Conservation (phyloP, 78 protist species). For the Dictyostelium capitatum region DNA sequence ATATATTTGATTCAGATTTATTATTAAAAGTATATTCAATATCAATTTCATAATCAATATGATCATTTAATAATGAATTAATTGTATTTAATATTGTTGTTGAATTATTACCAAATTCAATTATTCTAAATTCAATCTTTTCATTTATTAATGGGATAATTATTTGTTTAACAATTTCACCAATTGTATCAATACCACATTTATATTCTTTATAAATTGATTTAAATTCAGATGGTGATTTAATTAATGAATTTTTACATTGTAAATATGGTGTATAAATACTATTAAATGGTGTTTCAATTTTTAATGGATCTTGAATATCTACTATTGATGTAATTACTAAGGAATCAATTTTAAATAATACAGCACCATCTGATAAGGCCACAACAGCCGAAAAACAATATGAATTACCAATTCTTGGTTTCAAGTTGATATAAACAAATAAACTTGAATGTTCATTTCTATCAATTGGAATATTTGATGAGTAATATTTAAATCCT, state of each 20-base stretch:
- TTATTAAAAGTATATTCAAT: conserved; percentile 11
- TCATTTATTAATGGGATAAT: neutral
- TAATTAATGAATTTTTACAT: neutral
- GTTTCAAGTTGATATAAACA: too few relatives aligned
- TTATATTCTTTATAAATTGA: neutral
- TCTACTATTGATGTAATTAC: neutral
- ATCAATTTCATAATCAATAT: neutral
- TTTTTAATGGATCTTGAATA: neutral
- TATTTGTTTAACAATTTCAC: too few relatives aligned
- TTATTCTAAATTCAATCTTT: conserved; percentile 5
- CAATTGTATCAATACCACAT: neutral
- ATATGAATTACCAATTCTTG: too few relatives aligned
- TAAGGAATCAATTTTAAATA: neutral
- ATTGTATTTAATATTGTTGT: neutral
- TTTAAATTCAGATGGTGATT: neutral
- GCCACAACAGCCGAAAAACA: neutral
- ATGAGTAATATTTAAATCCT: too few relatives aligned
- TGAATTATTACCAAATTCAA: neutral
- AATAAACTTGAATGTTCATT: too few relatives aligned
- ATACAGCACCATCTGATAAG: neutral
- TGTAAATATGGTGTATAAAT: neutral
- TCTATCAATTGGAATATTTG: too few relatives aligned
- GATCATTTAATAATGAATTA: neutral
- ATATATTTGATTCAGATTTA: too few relatives aligned
- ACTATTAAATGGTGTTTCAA: neutral